These are phyloP conservation scores for Arctium minus DNA, from an alignment of 129 eudicot genomes.

Conservation along the genomic window DNA sequence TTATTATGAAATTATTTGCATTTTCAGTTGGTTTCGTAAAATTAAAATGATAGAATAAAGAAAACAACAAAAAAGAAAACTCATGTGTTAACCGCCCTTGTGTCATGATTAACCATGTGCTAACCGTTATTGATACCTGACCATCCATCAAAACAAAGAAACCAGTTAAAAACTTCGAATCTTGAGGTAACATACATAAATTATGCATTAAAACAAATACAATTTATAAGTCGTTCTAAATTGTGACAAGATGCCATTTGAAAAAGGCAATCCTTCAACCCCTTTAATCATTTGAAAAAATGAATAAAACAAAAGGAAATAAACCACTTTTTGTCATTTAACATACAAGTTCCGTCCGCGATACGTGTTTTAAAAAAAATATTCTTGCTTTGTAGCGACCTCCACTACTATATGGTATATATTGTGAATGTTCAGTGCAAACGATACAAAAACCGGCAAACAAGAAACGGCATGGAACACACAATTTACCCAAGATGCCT, in stretches of 20 bases:
- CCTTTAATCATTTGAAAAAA: conserved; percentile 4
- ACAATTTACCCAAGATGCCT: not conserved
- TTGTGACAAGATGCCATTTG: conserved; percentile 34
- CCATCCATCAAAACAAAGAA: not conserved
- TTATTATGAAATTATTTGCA: too few relatives aligned
- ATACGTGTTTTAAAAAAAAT: conserved; percentile 3
- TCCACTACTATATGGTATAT: conserved; percentile 25
- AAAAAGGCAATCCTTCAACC: conserved; percentile 29
- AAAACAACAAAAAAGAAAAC: too few relatives aligned
- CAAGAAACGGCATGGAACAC: conserved; percentile 16
- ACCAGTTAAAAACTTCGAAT: not conserved
- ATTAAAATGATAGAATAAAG: not conserved
- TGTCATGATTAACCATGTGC: not conserved
- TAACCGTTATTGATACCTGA: not conserved
- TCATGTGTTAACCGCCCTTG: not conserved
- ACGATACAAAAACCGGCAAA: conserved; percentile 26
- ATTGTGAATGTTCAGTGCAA: conserved; percentile 18
- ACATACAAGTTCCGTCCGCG: not conserved
- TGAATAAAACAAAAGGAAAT: conserved; percentile 15
- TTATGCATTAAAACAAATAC: conserved; percentile 2
- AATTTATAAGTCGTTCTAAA: not conserved
- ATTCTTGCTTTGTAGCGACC: conserved; percentile 16
- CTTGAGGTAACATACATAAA: not conserved
- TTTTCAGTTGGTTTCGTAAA: not conserved
- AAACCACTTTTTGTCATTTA: conserved; percentile 18